These are phyloP conservation scores for Patellaria atrata DNA, from an alignment of 495 filamentous ascomycete genomes.

Conservation along the genomic window DNA sequence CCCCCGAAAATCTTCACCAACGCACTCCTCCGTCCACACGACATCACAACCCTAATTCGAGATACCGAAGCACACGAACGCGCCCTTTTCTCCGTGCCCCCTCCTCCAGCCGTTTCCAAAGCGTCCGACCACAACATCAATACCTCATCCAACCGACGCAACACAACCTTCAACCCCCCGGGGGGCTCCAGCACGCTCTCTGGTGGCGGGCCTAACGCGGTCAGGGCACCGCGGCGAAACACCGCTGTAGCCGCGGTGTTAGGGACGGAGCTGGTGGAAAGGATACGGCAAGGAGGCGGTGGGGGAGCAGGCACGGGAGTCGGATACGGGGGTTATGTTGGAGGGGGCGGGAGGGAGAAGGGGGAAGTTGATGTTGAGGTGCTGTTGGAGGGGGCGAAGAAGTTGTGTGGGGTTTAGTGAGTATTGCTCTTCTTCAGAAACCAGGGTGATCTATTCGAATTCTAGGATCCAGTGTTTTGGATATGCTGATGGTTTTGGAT, in stretches of 20 bases:
- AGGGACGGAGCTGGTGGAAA: constrained; percentile 72
- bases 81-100: constrained; percentile 81
- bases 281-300: constrained; percentile 48
- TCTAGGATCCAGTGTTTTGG: not conserved
- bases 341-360: constrained; percentile 29
- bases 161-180: constrained; percentile 33
- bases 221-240: constrained; percentile 49
- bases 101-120: constrained; percentile 37
- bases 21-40: constrained; percentile 69
- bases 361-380: constrained; percentile 78
- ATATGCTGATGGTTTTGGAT: constrained; percentile 1
- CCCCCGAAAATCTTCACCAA: constrained; percentile 93
- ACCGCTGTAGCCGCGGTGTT: constrained; percentile 84
- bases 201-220: constrained; percentile 36
- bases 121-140: constrained; percentile 26
- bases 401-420: constrained; percentile 76
- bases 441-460: not conserved
- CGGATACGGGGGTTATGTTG: constrained; percentile 26
- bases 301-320: constrained; percentile 27
- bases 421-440: constrained; percentile 16
- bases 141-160: constrained; percentile 33
- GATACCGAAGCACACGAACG: constrained; percentile 94
- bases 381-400: constrained; percentile 76
- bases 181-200: constrained; percentile 27
- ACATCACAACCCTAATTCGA: constrained; percentile 87